A percentile compares a stretch with the other conserved stretches of the same genome.
phyloP scores from a whole-genome alignment of 495 filamentous ascomycete species.

The Penicillium manginii region DNA sequence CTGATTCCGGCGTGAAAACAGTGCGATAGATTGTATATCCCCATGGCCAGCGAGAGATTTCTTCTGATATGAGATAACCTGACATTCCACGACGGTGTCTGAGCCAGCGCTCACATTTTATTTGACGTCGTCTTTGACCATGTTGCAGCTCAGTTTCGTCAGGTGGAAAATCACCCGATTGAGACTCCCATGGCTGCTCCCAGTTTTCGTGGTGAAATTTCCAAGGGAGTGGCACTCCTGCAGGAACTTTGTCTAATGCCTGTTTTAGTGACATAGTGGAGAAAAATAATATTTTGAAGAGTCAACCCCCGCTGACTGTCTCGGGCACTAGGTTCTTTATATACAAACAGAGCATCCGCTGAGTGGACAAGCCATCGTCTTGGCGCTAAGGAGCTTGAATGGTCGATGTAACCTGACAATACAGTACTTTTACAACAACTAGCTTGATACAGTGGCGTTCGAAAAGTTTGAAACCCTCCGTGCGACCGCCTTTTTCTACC shows the following conservation, averaged over 20 bases:
- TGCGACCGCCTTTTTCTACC: too few species aligned
- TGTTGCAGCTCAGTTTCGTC: background rate
- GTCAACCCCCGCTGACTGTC: background rate
- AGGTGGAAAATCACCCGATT: conserved; percentile 1
- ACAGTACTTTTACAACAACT: too few species aligned
- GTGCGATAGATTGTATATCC: background rate
- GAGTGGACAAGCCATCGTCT: conserved; percentile 1
- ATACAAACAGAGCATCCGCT: background rate
- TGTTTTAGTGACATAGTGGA: background rate
- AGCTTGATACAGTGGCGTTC: too few species aligned
- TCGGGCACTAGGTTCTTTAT: background rate
- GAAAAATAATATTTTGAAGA: background rate
- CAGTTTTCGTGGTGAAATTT: conserved; percentile 1
- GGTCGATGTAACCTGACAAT: background rate
- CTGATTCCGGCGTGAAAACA: background rate
- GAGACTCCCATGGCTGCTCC: conserved; percentile 3
- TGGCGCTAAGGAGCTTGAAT: conserved; percentile 2
- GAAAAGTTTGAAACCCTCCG: too few species aligned
- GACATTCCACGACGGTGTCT: background rate
- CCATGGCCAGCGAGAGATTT: background rate
- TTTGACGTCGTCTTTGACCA: background rate
- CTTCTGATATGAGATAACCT: background rate
- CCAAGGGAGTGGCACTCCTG: background rate
- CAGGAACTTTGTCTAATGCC: background rate
- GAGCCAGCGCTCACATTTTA: background rate